phyloP scores from a whole-genome alignment of 1,284 basidiomycete species.

The Sanghuangporus sanghuang region DNA sequence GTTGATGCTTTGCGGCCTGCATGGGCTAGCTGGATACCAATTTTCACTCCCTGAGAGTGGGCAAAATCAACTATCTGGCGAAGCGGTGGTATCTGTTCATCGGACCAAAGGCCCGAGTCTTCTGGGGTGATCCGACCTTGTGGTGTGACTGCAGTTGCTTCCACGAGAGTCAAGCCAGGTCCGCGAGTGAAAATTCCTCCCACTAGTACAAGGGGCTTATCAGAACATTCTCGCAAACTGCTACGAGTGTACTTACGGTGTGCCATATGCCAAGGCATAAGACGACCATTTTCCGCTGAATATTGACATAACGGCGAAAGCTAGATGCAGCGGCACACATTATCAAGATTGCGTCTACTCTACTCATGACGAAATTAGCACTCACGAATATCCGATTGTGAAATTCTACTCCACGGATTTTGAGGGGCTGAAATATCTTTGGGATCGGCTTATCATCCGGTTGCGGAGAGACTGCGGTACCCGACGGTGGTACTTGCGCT shows the following conservation, averaged over 20 bases:
- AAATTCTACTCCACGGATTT: constrained; percentile 42
- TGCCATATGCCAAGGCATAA: constrained; percentile 48
- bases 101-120: constrained; percentile 45
- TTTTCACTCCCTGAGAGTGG: constrained; percentile 40
- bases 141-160: constrained; percentile 52
- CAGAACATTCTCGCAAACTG: background rate
- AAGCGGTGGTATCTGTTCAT: constrained; percentile 49
- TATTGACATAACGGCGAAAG: constrained; percentile 58
- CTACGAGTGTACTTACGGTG: constrained; percentile 33
- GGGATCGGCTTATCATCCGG: constrained; percentile 42
- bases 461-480: constrained; percentile 40
- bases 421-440: constrained; percentile 58
- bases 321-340: background rate
- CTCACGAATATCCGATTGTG: constrained; percentile 37
- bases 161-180: constrained; percentile 49
- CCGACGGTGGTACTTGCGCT: constrained; percentile 43
- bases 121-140: constrained; percentile 58
- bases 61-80: constrained; percentile 54
- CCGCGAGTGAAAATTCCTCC: constrained; percentile 44
- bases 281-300: constrained; percentile 51
- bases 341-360: background rate
- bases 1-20: constrained; percentile 57
- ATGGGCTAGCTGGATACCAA: constrained; percentile 61
- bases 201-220: constrained; percentile 25
- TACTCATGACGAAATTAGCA: background rate